Conservation (phyloP, 2,329 filamentous ascomycete species). For the Fusarium sp. region DNA sequence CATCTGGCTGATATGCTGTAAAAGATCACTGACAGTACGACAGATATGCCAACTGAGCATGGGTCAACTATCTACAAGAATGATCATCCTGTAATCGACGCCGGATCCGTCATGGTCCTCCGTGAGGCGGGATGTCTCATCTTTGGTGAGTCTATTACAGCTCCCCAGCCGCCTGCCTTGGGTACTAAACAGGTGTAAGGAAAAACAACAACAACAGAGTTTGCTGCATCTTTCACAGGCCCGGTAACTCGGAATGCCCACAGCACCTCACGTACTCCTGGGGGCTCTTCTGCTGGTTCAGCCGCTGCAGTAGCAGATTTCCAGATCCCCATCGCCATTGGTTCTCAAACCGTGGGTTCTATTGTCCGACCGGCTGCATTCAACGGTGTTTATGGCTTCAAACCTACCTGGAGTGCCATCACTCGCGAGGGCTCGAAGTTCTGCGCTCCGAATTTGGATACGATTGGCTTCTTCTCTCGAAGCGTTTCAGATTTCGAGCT, state of each 20-base stretch:
- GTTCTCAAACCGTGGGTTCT: slow-evolving; percentile 76
- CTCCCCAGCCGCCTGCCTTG: slow-evolving; percentile 52
- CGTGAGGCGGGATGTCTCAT: slow-evolving; percentile 68
- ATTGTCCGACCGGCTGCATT: slow-evolving; percentile 74
- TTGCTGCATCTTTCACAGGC: slow-evolving; percentile 65
- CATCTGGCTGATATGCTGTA: background rate
- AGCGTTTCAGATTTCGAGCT: slow-evolving; percentile 70
- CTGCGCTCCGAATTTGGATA: slow-evolving; percentile 72
- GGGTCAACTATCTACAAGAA: slow-evolving; percentile 66
- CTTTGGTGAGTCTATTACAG: slow-evolving; percentile 53
- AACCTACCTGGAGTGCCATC: slow-evolving; percentile 75
- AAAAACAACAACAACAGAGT: slow-evolving; percentile 62
- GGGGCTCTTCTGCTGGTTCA: slow-evolving; percentile 76
- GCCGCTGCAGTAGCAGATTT: slow-evolving; percentile 75
- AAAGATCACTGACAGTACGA: accelerated
- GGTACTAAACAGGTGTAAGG: slow-evolving; percentile 65
- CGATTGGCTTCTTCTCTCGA: slow-evolving; percentile 71
- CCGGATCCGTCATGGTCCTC: slow-evolving; percentile 64
- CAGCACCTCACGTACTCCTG: slow-evolving; percentile 70
- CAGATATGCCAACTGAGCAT: slow-evolving; percentile 68
- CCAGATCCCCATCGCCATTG: slow-evolving; percentile 71
- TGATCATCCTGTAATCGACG: slow-evolving; percentile 61
- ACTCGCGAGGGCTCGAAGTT: slow-evolving; percentile 72
- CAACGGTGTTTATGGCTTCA: slow-evolving; percentile 74
- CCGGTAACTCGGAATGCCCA: slow-evolving; percentile 71